A percentile compares a stretch with the other conserved stretches of the same genome.
These are phyloP conservation scores for Chytriomyces confervae DNA, from an alignment of 192 early-diverging fungal species.

Conservation along the genomic window DNA sequence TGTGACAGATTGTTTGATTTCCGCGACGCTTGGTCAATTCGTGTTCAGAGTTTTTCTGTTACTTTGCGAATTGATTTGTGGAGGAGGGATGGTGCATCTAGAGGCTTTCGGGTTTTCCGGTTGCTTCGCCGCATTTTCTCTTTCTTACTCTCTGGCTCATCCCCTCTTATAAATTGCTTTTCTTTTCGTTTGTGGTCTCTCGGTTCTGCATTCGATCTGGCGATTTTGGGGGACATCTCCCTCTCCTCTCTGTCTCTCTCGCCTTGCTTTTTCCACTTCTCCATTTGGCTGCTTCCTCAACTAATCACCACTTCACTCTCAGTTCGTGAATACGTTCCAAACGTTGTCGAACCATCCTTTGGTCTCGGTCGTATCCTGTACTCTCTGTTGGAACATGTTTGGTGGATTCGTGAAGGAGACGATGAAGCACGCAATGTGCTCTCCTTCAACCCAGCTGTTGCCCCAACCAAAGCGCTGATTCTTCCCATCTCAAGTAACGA, in stretches of 20 bases:
- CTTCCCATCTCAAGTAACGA: constrained; percentile 81
- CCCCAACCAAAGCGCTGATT: constrained; percentile 93
- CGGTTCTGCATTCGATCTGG: not conserved
- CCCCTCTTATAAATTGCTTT: constrained; percentile 5
- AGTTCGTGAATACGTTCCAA: constrained; percentile 95
- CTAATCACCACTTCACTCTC: not conserved
- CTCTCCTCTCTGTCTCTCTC: not conserved
- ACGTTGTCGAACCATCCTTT: constrained; percentile 99
- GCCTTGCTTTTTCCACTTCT: constrained; percentile 8
- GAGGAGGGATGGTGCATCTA: not conserved
- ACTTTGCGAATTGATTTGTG: not conserved
- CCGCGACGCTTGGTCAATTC: not conserved
- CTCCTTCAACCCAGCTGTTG: constrained; percentile 88
- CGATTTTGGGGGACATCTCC: constrained; percentile 14
- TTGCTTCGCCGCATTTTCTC: constrained; percentile 18
- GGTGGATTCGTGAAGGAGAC: constrained; percentile 76
- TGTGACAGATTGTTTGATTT: constrained; percentile 5
- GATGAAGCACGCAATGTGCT: constrained; percentile 91
- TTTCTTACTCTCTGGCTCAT: constrained; percentile 15
- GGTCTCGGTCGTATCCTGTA: constrained; percentile 98
- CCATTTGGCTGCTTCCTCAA: not conserved
- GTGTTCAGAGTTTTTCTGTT: constrained; percentile 23
- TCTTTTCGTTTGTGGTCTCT: not conserved
- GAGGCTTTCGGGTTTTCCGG: constrained; percentile 31
- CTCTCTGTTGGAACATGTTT: constrained; percentile 94